These are phyloP conservation scores for Salvia miltiorrhiza DNA, from an alignment of 257 asterid genomes.

Conservation along the genomic window DNA sequence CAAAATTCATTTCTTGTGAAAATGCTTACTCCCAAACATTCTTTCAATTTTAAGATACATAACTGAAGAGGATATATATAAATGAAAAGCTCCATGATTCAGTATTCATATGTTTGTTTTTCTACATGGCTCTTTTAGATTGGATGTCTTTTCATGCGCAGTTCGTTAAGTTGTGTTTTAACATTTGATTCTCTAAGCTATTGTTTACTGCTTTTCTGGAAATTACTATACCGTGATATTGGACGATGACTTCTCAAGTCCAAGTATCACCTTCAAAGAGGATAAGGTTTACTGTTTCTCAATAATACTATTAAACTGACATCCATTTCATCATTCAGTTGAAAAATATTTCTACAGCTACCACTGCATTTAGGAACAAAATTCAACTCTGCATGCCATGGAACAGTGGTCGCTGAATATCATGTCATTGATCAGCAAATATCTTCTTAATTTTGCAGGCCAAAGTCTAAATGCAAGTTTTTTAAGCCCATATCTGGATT, in stretches of 20 bases:
- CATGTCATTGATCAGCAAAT: not conserved
- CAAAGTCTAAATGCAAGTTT: slow-evolving; percentile 60
- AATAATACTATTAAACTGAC: not conserved
- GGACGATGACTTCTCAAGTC: not conserved
- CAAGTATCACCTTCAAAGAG: not conserved
- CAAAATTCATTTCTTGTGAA: too few species aligned
- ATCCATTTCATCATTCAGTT: not conserved
- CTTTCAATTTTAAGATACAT: too few species aligned
- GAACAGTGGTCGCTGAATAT: not conserved
- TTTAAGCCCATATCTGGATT: slow-evolving; percentile 70
- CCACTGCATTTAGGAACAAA: not conserved
- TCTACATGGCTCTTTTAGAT: too few species aligned
- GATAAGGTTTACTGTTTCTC: too few species aligned
- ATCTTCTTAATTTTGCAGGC: slow-evolving; percentile 45
- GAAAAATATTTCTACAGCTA: not conserved
- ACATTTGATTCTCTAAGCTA: too few species aligned
- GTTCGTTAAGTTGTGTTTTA: too few species aligned
- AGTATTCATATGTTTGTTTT: too few species aligned
- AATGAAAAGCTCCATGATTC: too few species aligned
- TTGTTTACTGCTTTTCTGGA: not conserved
- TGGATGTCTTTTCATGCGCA: too few species aligned
- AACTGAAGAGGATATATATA: too few species aligned
- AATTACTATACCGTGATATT: not conserved
- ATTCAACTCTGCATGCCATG: not conserved
- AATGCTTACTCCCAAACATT: too few species aligned